Conservation (phyloP, 2,329 filamentous ascomycete genomes). For the Trichophaea hybrida region DNA sequence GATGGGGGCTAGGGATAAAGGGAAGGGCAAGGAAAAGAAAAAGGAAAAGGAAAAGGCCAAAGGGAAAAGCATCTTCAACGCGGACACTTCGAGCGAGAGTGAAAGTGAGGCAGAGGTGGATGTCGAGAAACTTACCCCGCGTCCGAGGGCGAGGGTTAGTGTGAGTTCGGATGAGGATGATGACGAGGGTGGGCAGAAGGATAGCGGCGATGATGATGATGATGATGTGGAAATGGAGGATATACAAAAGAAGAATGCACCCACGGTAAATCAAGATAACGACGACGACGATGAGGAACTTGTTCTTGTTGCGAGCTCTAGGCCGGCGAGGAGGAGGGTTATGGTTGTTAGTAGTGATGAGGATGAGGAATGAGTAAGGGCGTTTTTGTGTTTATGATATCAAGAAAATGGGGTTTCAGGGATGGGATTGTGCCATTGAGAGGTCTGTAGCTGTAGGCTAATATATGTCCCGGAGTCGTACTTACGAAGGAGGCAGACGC, state of each 20-base stretch:
- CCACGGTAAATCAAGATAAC: background rate
- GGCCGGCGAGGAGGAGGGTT: constrained; percentile 5
- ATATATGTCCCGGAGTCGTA: too few species aligned
- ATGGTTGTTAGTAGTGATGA: constrained; percentile 17
- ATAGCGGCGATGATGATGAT: constrained; percentile 1
- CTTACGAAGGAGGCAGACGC: too few species aligned
- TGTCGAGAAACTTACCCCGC: constrained; percentile 23
- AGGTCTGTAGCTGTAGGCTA: too few species aligned
- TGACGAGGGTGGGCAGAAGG: constrained; percentile 1
- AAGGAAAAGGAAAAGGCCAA: background rate
- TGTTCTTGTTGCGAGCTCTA: background rate
- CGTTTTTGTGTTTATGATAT: background rate
- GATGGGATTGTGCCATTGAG: too few species aligned
- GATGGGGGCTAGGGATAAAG: background rate
- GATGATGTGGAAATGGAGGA: constrained; percentile 16
- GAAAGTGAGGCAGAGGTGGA: background rate
- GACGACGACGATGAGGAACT: constrained; percentile 10
- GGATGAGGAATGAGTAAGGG: constrained; percentile 8
- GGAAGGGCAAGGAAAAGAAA: background rate
- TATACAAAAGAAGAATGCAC: background rate
- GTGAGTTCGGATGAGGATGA: constrained; percentile 14
- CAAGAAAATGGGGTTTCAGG: too few species aligned
- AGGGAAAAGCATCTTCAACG: too few species aligned
- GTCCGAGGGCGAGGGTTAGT: constrained; percentile 25
- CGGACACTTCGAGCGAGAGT: background rate